phyloP scores from a whole-genome alignment of 768 basidiomycete genomes.

The Podaxis rugospora region DNA sequence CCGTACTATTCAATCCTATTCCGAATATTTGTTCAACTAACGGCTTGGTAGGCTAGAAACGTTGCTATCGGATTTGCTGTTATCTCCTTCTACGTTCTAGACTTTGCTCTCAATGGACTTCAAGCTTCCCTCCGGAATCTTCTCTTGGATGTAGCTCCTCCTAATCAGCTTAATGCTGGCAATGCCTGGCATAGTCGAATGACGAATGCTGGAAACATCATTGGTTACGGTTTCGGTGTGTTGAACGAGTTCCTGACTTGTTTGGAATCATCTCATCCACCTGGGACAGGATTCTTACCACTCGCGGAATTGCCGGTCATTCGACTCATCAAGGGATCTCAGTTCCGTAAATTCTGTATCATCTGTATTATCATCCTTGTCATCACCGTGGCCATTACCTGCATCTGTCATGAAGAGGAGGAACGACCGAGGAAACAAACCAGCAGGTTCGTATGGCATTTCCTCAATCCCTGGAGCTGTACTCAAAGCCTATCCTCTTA shows the following conservation, averaged over 20 bases:
- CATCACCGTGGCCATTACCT: slow-evolving; percentile 83
- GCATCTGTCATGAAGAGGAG: slow-evolving; percentile 79
- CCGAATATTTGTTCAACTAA: neutral
- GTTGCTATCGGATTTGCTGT: slow-evolving; percentile 85
- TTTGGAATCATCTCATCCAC: slow-evolving; percentile 10
- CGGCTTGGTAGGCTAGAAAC: slow-evolving; percentile 45
- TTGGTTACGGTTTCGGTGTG: slow-evolving; percentile 89
- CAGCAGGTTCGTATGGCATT: slow-evolving; percentile 32
- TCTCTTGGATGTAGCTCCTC: slow-evolving; percentile 86
- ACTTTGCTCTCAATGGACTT: slow-evolving; percentile 95
- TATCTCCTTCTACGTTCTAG: slow-evolving; percentile 86
- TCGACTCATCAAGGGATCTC: slow-evolving; percentile 77
- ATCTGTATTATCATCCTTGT: slow-evolving; percentile 78
- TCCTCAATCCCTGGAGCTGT: neutral
- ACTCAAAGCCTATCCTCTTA: neutral
- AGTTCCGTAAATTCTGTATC: slow-evolving; percentile 96
- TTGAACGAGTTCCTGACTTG: neutral
- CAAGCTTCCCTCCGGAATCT: slow-evolving; percentile 92
- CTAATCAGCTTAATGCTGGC: slow-evolving; percentile 84
- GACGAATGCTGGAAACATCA: slow-evolving; percentile 94
- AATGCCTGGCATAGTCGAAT: slow-evolving; percentile 99
- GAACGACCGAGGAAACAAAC: slow-evolving; percentile 42
- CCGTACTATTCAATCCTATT: neutral
- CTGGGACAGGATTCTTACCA: slow-evolving; percentile 73
- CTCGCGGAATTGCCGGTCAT: slow-evolving; percentile 76